Evolutionary conservation across 768 basidiomycete species (phyloP).

Genomic region (Pleurotus citrinopileatus): DNA sequence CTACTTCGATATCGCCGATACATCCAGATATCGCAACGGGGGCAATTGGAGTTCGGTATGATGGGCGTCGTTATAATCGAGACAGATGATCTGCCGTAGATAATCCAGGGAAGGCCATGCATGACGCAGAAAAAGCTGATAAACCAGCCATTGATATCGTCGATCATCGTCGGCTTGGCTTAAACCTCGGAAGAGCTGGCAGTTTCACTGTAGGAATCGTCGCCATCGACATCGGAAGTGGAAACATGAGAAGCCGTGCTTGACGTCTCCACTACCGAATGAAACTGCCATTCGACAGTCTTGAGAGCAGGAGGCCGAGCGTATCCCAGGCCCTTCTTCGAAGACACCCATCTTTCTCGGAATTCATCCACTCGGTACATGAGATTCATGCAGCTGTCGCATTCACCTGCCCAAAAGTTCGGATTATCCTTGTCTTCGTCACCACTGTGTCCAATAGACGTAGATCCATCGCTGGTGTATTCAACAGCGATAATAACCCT

Average conservation of each 20-base stretch:
- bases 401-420: slow-evolving; percentile 6
- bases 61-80: neutral
- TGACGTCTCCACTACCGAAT: slow-evolving; percentile 3
- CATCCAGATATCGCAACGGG: neutral
- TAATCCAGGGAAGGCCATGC: neutral
- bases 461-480: slow-evolving; percentile 4
- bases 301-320: slow-evolving; percentile 5
- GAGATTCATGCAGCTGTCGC: slow-evolving; percentile 8
- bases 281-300: slow-evolving; percentile 7
- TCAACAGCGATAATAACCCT: slow-evolving; percentile 2
- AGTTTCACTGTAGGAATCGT: slow-evolving; percentile 1
- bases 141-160: neutral
- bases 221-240: slow-evolving; percentile 3
- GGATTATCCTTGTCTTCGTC: neutral
- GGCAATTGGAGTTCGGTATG: neutral
- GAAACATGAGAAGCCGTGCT: slow-evolving; percentile 10
- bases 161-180: neutral
- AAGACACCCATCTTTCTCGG: slow-evolving; percentile 7
- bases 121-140: neutral
- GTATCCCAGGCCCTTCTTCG: slow-evolving; percentile 1
- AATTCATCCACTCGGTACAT: slow-evolving; percentile 4
- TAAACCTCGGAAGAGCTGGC: slow-evolving; percentile 3
- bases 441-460: neutral
- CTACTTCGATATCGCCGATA: slow-evolving; percentile 3
- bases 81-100: slow-evolving; percentile 3